phyloP scores from a whole-genome alignment of 2,329 filamentous ascomycete genomes.

The Ophiostoma piceae region DNA sequence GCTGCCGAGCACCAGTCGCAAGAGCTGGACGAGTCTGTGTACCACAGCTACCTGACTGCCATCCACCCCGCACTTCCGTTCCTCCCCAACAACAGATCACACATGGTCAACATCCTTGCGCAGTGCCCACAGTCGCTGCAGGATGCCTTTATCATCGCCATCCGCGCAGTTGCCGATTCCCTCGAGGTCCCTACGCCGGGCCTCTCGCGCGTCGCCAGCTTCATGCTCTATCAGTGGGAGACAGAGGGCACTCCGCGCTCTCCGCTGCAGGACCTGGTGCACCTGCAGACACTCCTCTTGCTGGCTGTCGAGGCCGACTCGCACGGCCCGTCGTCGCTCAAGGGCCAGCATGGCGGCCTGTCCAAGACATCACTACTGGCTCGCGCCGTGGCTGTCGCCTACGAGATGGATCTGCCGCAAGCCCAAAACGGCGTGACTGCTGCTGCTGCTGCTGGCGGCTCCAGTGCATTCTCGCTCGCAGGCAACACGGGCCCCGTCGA shows the following conservation, averaged over 20 bases:
- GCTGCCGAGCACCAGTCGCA: slow-evolving; percentile 32
- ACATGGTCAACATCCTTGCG: slow-evolving; percentile 52
- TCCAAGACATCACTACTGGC: slow-evolving; percentile 55
- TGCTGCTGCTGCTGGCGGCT: slow-evolving; percentile 37
- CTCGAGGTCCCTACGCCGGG: slow-evolving; percentile 34
- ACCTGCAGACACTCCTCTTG: slow-evolving; percentile 62
- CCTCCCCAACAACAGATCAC: slow-evolving; percentile 52
- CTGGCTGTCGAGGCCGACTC: slow-evolving; percentile 62
- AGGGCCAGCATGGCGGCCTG: slow-evolving; percentile 41
- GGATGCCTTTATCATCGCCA: slow-evolving; percentile 59
- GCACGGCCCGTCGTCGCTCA: slow-evolving; percentile 41
- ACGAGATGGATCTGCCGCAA: slow-evolving; percentile 58
- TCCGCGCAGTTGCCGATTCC: slow-evolving; percentile 55
- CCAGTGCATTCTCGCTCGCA: not conserved
- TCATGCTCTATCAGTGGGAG: slow-evolving; percentile 50
- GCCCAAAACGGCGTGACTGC: slow-evolving; percentile 37
- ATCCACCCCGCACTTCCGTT: slow-evolving; percentile 65
- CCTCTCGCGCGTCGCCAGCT: slow-evolving; percentile 40
- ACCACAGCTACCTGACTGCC: slow-evolving; percentile 56
- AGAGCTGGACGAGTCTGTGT: slow-evolving; percentile 42
- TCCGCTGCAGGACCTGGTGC: slow-evolving; percentile 47
- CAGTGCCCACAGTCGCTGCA: slow-evolving; percentile 53
- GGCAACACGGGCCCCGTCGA: slow-evolving; percentile 50
- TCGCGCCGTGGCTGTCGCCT: slow-evolving; percentile 60
- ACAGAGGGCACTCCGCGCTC: slow-evolving; percentile 38